Evolutionary conservation across 352 stramenopile species (phyloP).

Genomic region (Globisporangium nodosum): DNA sequence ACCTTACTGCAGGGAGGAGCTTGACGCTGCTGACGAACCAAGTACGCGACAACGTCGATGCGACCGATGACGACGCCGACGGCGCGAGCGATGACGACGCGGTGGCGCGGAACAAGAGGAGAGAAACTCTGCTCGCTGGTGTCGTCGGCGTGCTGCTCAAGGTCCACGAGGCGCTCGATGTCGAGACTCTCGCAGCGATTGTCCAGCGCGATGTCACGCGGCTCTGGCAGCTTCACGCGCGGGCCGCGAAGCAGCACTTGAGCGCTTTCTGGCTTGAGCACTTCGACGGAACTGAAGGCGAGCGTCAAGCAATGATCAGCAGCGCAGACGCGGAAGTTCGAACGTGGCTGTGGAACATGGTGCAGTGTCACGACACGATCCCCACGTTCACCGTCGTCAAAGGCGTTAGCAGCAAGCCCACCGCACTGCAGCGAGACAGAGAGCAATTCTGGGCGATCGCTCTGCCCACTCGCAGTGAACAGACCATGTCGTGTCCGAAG

Average conservation of each 20-base stretch:
- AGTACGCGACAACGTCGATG: not conserved
- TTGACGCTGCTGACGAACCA: not conserved
- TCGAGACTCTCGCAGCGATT: not conserved
- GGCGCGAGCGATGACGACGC: not conserved
- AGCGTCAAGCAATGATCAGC: not conserved
- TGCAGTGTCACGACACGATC: not conserved
- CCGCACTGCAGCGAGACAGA: not conserved
- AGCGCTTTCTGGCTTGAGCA: slow-evolving; percentile 3
- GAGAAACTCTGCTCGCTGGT: not conserved
- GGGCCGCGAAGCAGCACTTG: not conserved
- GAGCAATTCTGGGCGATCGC: slow-evolving; percentile 6
- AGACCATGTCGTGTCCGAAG: not conserved
- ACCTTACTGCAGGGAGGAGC: not conserved
- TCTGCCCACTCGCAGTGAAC: not conserved
- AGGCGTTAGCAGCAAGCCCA: not conserved
- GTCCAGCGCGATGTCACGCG: slow-evolving; percentile 6
- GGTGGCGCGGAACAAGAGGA: not conserved
- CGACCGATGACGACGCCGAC: not conserved
- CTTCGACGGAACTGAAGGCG: not conserved
- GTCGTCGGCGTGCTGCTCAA: slow-evolving; percentile 5
- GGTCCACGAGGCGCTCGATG: slow-evolving; percentile 4
- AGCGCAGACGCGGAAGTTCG: not conserved
- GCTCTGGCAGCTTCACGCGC: slow-evolving; percentile 4
- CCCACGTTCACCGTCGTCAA: not conserved
- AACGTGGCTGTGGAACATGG: slow-evolving; percentile 2